Percentiles rank a stretch among this genome's conserved stretches.
phyloP scores from a whole-genome alignment of 495 filamentous ascomycete genomes.

The Echria macrotheca region DNA sequence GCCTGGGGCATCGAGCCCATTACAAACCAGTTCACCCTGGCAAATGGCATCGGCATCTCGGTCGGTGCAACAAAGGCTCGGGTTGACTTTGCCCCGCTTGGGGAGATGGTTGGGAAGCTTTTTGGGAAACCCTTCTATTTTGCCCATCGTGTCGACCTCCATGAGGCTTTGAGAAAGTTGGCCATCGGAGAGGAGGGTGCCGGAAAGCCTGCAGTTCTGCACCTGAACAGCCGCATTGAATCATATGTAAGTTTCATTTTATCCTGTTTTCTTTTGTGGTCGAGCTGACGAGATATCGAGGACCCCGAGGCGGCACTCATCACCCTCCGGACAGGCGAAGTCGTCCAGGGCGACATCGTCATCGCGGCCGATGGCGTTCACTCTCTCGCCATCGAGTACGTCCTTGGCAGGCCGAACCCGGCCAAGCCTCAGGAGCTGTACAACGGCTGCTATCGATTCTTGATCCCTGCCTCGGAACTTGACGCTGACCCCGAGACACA shows the following conservation, averaged over 20 bases:
- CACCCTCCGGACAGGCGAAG: constrained; percentile 29
- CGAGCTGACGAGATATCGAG: too few relatives aligned
- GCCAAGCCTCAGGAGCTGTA: constrained; percentile 23
- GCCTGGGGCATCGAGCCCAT: constrained; percentile 41
- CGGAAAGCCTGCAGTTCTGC: constrained; percentile 33
- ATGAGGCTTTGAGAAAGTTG: constrained; percentile 34
- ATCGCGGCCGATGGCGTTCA: constrained; percentile 50
- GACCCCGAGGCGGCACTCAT: constrained; percentile 38
- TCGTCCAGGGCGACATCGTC: constrained; percentile 38
- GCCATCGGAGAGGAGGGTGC: constrained; percentile 31
- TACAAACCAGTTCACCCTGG: constrained; percentile 26
- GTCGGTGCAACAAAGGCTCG: constrained; percentile 30
- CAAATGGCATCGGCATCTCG: constrained; percentile 25
- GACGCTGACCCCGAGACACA: constrained; percentile 29
- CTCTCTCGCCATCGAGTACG: constrained; percentile 22
- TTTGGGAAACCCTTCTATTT: constrained; percentile 20
- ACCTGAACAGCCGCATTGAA: constrained; percentile 21
- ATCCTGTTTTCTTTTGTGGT: too few relatives aligned
- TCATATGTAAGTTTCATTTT: constrained; percentile 21
- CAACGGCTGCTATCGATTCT: constrained; percentile 41
- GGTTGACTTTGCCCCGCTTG: constrained; percentile 24
- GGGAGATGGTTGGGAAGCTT: constrained; percentile 5
- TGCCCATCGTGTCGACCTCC: constrained; percentile 38
- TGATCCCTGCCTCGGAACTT: constrained; percentile 35
- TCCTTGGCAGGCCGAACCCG: constrained; percentile 23